Evolutionary conservation across 164 flowering plant species (phyloP).

Genomic region (Echeveria elegans): DNA sequence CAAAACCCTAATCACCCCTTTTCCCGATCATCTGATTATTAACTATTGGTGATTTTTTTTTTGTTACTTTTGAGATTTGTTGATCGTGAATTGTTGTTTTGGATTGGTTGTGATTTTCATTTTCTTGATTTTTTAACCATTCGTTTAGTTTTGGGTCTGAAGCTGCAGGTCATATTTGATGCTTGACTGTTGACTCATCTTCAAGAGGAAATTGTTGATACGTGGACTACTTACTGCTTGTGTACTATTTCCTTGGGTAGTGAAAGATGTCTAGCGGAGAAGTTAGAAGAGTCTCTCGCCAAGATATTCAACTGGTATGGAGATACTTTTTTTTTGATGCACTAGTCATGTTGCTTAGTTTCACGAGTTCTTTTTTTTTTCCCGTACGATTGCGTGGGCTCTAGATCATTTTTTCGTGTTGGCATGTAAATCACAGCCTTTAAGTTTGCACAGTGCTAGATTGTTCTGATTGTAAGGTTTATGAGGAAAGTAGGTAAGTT

Average conservation of each 20-base stretch:
- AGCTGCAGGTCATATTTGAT: not conserved
- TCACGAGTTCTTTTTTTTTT: not conserved
- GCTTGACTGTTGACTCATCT: no score
- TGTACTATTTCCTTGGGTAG: not conserved
- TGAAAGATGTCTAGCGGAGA: constrained; percentile 31
- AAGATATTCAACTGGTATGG: constrained; percentile 40
- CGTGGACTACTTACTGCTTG: not conserved
- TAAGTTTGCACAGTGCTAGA: not conserved
- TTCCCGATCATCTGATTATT: not conserved
- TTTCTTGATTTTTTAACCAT: not conserved
- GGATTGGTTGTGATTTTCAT: not conserved
- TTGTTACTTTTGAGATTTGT: not conserved
- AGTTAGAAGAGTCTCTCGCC: constrained; percentile 33
- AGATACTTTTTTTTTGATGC: not conserved
- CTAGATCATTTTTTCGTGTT: not conserved
- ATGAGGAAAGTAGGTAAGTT: not conserved
- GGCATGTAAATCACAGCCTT: not conserved
- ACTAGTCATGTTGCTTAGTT: not conserved
- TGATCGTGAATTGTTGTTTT: not conserved
- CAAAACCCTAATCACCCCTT: not conserved
- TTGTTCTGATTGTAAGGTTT: not conserved
- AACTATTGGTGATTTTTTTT: no score
- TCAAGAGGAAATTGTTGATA: not conserved
- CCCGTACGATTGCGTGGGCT: not conserved
- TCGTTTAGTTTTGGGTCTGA: not conserved